Evolutionary conservation across 2,329 filamentous ascomycete species (phyloP).

Genomic region (Cercospora zeae-maydis): DNA sequence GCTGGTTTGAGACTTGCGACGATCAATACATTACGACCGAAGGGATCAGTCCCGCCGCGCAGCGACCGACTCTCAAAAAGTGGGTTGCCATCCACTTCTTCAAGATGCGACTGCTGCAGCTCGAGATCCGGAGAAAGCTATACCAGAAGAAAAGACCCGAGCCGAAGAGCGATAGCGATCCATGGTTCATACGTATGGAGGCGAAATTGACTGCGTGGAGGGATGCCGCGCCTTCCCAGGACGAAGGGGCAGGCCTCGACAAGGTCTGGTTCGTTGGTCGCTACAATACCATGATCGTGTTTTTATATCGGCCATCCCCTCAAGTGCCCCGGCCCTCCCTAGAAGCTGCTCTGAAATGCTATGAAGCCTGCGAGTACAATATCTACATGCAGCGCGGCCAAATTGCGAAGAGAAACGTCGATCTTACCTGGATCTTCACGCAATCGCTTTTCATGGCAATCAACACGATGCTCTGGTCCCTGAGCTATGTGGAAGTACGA

Average conservation of each 20-base stretch:
- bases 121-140: conserved; percentile 79
- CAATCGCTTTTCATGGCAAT: conserved; percentile 86
- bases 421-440: conserved; percentile 92
- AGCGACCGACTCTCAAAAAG: conserved; percentile 70
- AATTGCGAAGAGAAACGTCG: conserved; percentile 69
- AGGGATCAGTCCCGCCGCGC: conserved; percentile 67
- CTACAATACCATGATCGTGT: conserved; percentile 84
- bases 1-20: conserved; percentile 76
- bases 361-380: conserved; percentile 75
- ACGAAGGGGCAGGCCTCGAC: conserved; percentile 66
- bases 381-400: conserved; percentile 78
- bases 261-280: conserved; percentile 62
- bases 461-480: conserved; percentile 86
- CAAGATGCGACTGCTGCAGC: conserved; percentile 82
- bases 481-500: conserved; percentile 82
- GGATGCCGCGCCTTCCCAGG: conserved; percentile 68
- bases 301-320: conserved; percentile 84
- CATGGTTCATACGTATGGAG: conserved; percentile 82
- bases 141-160: conserved; percentile 80
- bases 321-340: conserved; percentile 83
- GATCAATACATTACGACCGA: conserved; percentile 77
- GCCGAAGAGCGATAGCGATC: conserved; percentile 74
- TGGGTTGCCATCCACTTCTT: conserved; percentile 88
- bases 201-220: conserved; percentile 76
- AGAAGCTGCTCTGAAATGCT: conserved; percentile 75